Conservation (phyloP, 148 eudicot species). For the Amaranthus palmeri region DNA sequence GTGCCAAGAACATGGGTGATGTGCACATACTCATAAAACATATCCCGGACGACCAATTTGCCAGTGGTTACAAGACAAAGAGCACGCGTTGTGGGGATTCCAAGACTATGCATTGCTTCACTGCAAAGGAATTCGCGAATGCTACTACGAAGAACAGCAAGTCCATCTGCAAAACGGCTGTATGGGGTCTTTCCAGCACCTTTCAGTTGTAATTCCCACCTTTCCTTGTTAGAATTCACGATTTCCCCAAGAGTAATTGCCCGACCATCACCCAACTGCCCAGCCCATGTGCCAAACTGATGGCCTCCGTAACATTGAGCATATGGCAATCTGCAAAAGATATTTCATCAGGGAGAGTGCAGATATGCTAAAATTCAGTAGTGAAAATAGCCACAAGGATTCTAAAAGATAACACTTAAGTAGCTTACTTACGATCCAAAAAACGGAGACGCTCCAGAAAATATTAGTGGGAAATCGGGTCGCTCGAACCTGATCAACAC, state of each 20-base stretch:
- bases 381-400: conserved; percentile 4
- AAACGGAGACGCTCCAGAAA: conserved; percentile 77
- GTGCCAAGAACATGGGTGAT: not conserved
- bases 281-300: conserved; percentile 99
- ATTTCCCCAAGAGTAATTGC: conserved; percentile 91
- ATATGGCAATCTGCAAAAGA: conserved; percentile 60
- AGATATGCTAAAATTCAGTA: not conserved
- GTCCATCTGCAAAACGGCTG: conserved; percentile 98
- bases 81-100: conserved; percentile 96
- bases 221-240: conserved; percentile 69
- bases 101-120: conserved; percentile 94
- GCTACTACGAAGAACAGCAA: conserved; percentile 95
- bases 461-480: conserved; percentile 66
- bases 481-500: conserved; percentile 67
- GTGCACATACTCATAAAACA: conserved; percentile 92
- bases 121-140: conserved; percentile 94
- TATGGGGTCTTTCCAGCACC: conserved; percentile 98
- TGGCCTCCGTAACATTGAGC: conserved; percentile 99
- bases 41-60: conserved; percentile 76
- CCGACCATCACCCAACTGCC: conserved; percentile 98
- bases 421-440: conserved; percentile 62
- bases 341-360: not conserved
- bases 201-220: conserved; percentile 97
- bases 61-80: conserved; percentile 92
- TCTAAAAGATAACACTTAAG: not conserved